Base-by-base conservation (phyloP, 768 basidiomycete species). In the Tulasnella sp. region DNA sequence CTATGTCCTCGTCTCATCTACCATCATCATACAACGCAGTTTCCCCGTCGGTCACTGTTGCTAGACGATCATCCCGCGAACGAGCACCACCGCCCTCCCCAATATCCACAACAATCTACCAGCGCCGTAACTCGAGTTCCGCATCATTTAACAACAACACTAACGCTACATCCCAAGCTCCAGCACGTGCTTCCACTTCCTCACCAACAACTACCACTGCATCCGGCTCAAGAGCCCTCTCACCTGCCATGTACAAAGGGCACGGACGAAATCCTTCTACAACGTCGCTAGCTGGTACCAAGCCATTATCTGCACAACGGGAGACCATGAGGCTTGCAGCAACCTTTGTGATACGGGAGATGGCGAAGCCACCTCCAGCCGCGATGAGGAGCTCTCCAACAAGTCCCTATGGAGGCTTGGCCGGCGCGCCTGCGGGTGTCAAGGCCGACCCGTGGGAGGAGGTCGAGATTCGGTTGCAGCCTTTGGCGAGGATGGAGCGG, bases 311-410 rank as follows among this genome's bases (percentile, higher is more conserved):
- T 0, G 80, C 83, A 61, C 76, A 81, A 57, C 78, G 86, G 44
- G 85, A 84, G 59, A 70, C 79, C n/a, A 76, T 90, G 54, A 79
- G 87, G 41, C 72, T 74, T 0, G 85, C 87, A 4, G 77, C 77
- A 2, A 75, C 79, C 0, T 67, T 84, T 66, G 70, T 89, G 22
- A 83, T 83, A 68, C 83, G 76, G 64, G 84, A 86, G 68, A 74
- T 84, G 64, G 68, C 79, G 42, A 78, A 78, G 64, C 79, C 84
- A 10, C 80, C 84, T n/a, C 65, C 71, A 1, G 78, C 82, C 63
- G 69, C 80, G 68, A 75, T 71, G 53, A 77, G 76, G 53, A 74
- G 72, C 4, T 77, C 80, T 22, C 19, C 24, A 27, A 31, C 17
- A 11, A 17, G 27, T 2, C 49, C 57, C 2, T 50, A 50, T 22